A percentile compares a stretch with the other conserved stretches of the same genome.
phyloP scores from a whole-genome alignment of 169 alveolate genomes.

The Eimeria necatrix region DNA sequence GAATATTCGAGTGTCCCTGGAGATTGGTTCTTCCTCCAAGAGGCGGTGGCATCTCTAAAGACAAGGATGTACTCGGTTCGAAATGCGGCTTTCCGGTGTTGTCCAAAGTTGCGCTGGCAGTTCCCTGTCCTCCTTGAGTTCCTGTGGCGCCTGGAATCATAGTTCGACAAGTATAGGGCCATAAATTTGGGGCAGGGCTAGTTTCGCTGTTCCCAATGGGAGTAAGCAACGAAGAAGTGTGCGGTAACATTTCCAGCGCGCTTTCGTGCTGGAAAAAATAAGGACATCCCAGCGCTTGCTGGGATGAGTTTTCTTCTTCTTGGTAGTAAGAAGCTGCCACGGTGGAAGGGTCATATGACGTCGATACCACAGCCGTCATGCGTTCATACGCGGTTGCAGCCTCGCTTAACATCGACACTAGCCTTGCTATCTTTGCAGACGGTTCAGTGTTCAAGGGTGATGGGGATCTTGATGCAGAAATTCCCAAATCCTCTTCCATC shows the following conservation, averaged over 20 bases:
- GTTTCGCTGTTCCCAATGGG: neutral
- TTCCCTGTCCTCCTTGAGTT: neutral
- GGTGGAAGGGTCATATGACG: neutral
- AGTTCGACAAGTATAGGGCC: neutral
- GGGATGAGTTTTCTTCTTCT: too few relatives aligned
- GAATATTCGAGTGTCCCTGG: neutral
- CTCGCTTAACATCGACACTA: neutral
- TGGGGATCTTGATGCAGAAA: neutral
- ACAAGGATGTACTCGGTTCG: neutral
- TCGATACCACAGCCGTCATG: neutral
- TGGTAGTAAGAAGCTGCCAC: neutral
- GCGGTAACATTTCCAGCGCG: too few relatives aligned
- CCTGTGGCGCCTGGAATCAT: neutral
- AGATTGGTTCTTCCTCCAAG: neutral
- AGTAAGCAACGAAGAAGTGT: too few relatives aligned
- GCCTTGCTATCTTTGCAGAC: neutral
- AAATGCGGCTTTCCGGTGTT: neutral
- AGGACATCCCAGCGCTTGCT: too few relatives aligned
- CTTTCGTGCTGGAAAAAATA: too few relatives aligned
- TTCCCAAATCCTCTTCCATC: conserved; percentile 25
- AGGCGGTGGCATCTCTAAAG: neutral
- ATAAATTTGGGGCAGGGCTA: neutral
- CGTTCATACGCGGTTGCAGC: neutral
- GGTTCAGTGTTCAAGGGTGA: neutral
- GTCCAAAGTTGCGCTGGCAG: too few relatives aligned